A percentile compares a stretch with the other conserved stretches of the same genome.
Conservation (phyloP, 345 rosid species). For the Noccaea bulbosa region DNA sequence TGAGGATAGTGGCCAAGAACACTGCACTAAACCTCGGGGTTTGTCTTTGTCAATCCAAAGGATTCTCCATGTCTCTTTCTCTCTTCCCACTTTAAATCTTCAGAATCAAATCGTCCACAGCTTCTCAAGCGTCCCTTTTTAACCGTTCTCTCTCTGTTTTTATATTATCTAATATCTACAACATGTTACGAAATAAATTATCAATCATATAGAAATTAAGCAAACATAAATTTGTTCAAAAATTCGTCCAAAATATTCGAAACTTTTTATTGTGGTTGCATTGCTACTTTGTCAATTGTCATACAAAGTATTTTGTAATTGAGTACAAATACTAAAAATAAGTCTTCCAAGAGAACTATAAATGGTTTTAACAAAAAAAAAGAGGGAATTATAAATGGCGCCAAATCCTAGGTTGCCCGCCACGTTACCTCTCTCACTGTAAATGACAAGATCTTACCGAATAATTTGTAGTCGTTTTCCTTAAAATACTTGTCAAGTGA, state of each 20-base stretch:
- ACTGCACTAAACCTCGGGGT: slow-evolving; percentile 44
- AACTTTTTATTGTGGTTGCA: no score
- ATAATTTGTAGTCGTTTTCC: neutral
- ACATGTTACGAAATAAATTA: no score
- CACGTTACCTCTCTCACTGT: slow-evolving; percentile 56
- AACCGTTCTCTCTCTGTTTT: neutral
- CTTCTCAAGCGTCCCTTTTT: slow-evolving; percentile 3
- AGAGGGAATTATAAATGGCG: slow-evolving; percentile 58
- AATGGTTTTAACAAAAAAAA: neutral
- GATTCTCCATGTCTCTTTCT: slow-evolving; percentile 35
- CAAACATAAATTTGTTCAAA: no score
- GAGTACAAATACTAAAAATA: no score
- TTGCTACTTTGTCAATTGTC: no score
- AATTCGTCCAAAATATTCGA: no score
- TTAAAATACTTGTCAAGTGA: neutral
- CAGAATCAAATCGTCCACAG: slow-evolving; percentile 17
- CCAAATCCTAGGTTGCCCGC: slow-evolving; percentile 69
- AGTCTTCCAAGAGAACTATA: no score
- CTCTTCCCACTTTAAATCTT: slow-evolving; percentile 19
- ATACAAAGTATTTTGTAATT: no score
- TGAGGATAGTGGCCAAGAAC: slow-evolving; percentile 22
- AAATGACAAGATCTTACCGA: slow-evolving; percentile 25
- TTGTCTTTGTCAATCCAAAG: slow-evolving; percentile 46
- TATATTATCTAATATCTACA: no score
- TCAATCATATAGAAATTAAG: no score